Base-by-base conservation (phyloP, 768 basidiomycete genomes). In the Lentinula raphanica region DNA sequence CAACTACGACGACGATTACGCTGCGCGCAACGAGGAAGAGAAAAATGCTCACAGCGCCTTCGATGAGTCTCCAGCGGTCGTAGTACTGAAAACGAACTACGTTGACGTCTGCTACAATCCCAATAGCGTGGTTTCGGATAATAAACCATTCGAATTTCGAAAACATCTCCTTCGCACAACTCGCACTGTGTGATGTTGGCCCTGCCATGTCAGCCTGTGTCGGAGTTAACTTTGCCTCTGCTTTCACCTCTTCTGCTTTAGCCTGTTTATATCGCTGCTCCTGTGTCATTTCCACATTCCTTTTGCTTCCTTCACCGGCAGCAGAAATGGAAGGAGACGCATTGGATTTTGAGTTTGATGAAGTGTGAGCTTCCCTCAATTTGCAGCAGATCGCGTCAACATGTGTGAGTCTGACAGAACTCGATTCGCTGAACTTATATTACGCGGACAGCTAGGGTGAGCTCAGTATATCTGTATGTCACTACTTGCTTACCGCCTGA, bases 41-140 rank as follows among this genome's bases (percentile, higher is more conserved):
- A 32, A 32, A 48, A 13, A 48, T 1, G 27, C 45, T 17, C 5
- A 21, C 45, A 19, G 23, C 6, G 25, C 21, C 8, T 15, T 48
- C 45, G 27, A 57, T 25, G 21, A 57, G n/a, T 6, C 15, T 49
- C n/a, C 21, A 49, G 23, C 45, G 46, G 45, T 57, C 56, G 44
- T 49, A 49, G 32, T 49, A 57, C 5, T 17, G 17, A 23, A 57
- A 23, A n/a, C 35, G 5, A 29, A 49, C 19, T 5, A 7, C 17
- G 13, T 19, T 27, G 31, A 25, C 56, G 25, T 45, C 40, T 12
- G 49, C 56, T 12, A 49, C 19, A 15, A 49, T 28, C 3, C 56
- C 56, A 31, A 57, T 57, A 6, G 28, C 45, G 29, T 46, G 46
- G 12, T 49, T 19, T 27, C 56, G 17, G 7, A 45, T 27, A 13